phyloP scores from a whole-genome alignment of 371 early-diverging fungal species.

The Mortierella sp. region DNA sequence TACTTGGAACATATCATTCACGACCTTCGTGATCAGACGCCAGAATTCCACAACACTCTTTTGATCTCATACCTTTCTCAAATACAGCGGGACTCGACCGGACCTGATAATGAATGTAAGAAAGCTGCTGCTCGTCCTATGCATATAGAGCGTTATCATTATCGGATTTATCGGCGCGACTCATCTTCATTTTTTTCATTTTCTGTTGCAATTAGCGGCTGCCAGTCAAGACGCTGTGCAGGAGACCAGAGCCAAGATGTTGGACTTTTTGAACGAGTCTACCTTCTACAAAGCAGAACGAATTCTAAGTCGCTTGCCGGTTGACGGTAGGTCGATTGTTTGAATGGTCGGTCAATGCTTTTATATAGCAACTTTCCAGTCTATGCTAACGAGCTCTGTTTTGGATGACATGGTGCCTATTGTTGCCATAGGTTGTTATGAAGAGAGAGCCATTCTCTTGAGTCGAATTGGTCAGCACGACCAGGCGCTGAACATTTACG shows the following conservation, averaged over 20 bases:
- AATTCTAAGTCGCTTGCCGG: slow-evolving; percentile 79
- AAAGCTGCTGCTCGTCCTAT: neutral
- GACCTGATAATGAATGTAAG: slow-evolving; percentile 34
- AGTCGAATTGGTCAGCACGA: slow-evolving; percentile 87
- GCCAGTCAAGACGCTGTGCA: slow-evolving; percentile 6
- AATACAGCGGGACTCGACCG: slow-evolving; percentile 47
- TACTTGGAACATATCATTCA: slow-evolving; percentile 86
- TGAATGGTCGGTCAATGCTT: neutral
- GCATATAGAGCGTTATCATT: too few relatives aligned
- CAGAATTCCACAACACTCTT: slow-evolving; percentile 85
- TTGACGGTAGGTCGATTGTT: slow-evolving; percentile 60
- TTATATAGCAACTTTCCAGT: neutral
- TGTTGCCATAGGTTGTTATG: slow-evolving; percentile 66
- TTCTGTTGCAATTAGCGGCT: neutral
- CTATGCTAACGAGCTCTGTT: too few relatives aligned
- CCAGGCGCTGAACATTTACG: slow-evolving; percentile 86
- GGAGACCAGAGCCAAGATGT: slow-evolving; percentile 57
- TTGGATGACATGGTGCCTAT: too few relatives aligned
- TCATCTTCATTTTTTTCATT: too few relatives aligned
- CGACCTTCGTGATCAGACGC: slow-evolving; percentile 70
- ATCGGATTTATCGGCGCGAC: too few relatives aligned
- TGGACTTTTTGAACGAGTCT: slow-evolving; percentile 76
- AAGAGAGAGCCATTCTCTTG: slow-evolving; percentile 85
- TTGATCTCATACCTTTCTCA: slow-evolving; percentile 76
- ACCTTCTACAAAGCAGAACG: slow-evolving; percentile 79